phyloP scores from a whole-genome alignment of 1,284 basidiomycete genomes.

The Leccinum insigne region DNA sequence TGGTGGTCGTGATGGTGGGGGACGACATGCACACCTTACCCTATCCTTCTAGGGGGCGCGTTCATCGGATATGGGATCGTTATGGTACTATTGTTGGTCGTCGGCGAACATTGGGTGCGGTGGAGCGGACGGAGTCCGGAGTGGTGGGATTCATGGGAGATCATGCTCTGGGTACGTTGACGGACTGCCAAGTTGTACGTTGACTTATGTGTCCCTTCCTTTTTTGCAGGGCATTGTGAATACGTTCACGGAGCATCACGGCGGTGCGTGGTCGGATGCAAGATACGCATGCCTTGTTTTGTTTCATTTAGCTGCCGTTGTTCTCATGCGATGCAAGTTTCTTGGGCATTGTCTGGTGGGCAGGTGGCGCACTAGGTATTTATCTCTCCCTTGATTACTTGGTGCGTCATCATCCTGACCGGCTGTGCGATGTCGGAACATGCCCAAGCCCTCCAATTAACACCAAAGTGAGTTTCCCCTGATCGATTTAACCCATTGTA shows the following conservation, averaged over 20 bases:
- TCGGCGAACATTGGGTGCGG: constrained; percentile 83
- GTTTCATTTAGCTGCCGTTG: background rate
- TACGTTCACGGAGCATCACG: constrained; percentile 92
- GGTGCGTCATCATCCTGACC: constrained; percentile 31
- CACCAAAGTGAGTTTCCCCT: too few relatives aligned
- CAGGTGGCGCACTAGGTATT: constrained; percentile 87
- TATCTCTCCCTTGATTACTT: constrained; percentile 84
- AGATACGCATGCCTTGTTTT: constrained; percentile 65
- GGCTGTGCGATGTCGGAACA: too few relatives aligned
- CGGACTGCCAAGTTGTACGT: background rate
- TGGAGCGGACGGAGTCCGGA: constrained; percentile 78
- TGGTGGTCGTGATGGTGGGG: background rate
- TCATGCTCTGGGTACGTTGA: constrained; percentile 78
- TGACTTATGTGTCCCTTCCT: background rate
- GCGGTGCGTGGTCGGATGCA: constrained; percentile 88
- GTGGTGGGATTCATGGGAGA: constrained; percentile 90
- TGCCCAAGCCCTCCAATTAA: too few relatives aligned
- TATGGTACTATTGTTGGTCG: constrained; percentile 81
- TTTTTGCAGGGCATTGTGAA: constrained; percentile 58
- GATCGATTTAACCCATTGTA: too few relatives aligned
- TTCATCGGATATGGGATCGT: constrained; percentile 89
- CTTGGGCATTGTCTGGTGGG: constrained; percentile 71
- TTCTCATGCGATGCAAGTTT: constrained; percentile 32
- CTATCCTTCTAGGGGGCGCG: constrained; percentile 52
- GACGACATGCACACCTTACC: background rate